Evolutionary conservation across 192 early-diverging fungal genomes (phyloP).

Genomic region (Piromyces sp.): DNA sequence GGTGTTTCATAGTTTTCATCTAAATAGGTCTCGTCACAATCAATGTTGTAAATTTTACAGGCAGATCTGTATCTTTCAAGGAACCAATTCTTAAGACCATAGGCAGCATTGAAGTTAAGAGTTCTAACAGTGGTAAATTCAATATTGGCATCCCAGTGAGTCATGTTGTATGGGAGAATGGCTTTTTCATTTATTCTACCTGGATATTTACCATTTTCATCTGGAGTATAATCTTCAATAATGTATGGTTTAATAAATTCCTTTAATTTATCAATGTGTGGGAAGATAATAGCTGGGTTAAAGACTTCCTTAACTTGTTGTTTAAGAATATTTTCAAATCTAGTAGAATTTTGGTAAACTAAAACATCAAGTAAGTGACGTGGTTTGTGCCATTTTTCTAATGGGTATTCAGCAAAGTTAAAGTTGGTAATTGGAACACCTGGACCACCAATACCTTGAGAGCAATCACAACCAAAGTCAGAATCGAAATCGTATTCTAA

Average conservation of each 20-base stretch:
- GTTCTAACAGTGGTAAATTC: neutral
- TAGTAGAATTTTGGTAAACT: neutral
- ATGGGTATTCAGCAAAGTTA: neutral
- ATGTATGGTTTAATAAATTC: neutral
- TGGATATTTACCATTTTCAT: neutral
- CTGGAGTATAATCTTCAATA: neutral
- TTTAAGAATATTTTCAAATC: neutral
- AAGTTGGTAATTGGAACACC: neutral
- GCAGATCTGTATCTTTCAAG: neutral
- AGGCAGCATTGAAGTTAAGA: neutral
- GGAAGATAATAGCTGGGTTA: neutral
- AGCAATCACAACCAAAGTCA: neutral
- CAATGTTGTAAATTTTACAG: neutral
- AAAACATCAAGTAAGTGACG: neutral
- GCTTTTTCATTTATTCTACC: neutral
- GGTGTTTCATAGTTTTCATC: neutral
- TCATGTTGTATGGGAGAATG: neutral
- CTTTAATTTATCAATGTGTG: neutral
- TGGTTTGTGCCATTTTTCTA: neutral
- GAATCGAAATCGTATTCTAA: neutral
- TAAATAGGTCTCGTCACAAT: neutral
- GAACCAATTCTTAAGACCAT: neutral
- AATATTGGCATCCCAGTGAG: neutral
- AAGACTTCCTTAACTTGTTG: neutral
- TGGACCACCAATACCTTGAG: neutral